phyloP scores from a whole-genome alignment of 306 rosid species.

The Senna tora region DNA sequence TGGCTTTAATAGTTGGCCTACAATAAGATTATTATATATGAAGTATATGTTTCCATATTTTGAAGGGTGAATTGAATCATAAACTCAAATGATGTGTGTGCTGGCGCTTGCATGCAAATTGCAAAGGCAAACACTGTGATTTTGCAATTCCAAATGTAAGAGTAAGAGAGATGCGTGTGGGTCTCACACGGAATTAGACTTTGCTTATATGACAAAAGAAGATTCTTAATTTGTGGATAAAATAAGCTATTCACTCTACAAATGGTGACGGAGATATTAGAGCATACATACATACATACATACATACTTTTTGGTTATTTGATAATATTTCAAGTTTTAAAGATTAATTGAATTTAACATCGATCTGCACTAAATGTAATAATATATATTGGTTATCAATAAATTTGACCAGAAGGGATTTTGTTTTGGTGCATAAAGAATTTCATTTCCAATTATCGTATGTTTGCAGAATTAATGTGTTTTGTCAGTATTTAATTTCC shows the following conservation, averaged over 20 bases:
- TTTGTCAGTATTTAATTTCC: background rate
- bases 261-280: background rate
- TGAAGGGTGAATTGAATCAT: background rate
- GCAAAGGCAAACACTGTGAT: background rate
- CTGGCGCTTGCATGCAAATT: slow-evolving; percentile 21
- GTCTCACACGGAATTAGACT: slow-evolving; percentile 52
- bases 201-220: background rate
- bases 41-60: background rate
- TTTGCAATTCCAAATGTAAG: background rate
- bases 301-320: background rate
- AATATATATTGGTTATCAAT: background rate
- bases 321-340: background rate
- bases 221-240: background rate
- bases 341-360: background rate
- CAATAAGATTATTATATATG: no score
- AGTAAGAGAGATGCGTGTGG: slow-evolving; percentile 45
- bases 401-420: background rate
- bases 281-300: background rate
- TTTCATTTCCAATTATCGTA: background rate
- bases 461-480: background rate
- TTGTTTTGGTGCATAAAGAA: background rate
- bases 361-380: no score
- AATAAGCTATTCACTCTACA: no score
- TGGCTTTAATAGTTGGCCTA: background rate
- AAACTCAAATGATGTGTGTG: no score